These are phyloP conservation scores for Cucurbita ficifolia DNA, from an alignment of 306 rosid species.

Conservation along the genomic window DNA sequence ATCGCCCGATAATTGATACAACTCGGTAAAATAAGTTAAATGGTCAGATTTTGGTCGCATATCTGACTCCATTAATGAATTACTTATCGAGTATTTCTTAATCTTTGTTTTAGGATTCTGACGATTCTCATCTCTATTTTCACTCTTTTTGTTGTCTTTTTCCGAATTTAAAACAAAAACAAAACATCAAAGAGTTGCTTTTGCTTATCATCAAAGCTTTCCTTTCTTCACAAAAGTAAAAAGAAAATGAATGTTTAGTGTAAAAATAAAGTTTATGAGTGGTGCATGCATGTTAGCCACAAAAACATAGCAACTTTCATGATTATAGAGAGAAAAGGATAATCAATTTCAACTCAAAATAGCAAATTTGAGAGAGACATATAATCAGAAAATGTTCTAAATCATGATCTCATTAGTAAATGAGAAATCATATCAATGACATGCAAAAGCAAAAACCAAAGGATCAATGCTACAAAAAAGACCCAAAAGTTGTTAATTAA, in stretches of 20 bases:
- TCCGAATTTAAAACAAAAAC: not conserved
- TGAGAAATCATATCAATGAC: not conserved
- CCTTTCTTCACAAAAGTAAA: not conserved
- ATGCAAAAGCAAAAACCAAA: not conserved
- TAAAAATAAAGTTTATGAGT: not conserved
- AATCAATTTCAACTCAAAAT: not conserved
- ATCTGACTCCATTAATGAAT: too few relatives aligned
- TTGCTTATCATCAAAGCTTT: too few relatives aligned
- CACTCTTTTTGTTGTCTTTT: not conserved
- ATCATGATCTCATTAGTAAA: not conserved
- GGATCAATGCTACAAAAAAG: not conserved
- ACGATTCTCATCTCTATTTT: not conserved
- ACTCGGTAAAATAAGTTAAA: too few relatives aligned
- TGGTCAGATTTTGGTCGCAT: too few relatives aligned
- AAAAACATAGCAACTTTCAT: not conserved
- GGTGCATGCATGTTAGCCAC: not conserved
- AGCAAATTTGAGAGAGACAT: not conserved
- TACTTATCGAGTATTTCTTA: not conserved
- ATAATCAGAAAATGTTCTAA: not conserved
- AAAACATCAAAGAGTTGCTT: not conserved
- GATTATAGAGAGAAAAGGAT: not conserved
- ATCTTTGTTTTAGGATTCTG: not conserved
- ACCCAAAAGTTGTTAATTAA: not conserved
- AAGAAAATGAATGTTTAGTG: not conserved
- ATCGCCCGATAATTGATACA: too few relatives aligned